Evolutionary conservation across 2,329 filamentous ascomycete species (phyloP), one percentile per base, ranked within the genome.

Genomic region (Aspergillus pseudoterreus): DNA sequence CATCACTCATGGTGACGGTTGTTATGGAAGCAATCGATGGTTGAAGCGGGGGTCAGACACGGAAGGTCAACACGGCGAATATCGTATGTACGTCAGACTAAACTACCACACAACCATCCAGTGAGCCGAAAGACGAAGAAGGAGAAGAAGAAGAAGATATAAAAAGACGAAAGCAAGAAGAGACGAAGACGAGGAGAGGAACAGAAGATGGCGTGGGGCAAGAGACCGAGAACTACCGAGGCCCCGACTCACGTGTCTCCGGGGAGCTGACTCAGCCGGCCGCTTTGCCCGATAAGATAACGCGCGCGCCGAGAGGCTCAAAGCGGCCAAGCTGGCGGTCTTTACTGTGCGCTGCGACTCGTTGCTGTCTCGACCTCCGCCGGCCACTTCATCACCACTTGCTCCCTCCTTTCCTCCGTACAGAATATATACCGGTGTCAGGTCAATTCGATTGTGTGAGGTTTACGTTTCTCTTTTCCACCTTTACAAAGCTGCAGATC

Each of bases 1-100:
- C 78, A 63, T 88, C 84, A 47, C 82, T 77, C 85, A 88, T 88
- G 61, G 58, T 74, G 63, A 41, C 48, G 63, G 44, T 45, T 42
- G 36, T 36, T 21, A 30, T 49, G 4, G 12, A 30, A 30, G 19
- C 10, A 9, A 22, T 22, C 19, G 21, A 12, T 4, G 14, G 35
- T 15, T 42, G 11, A 42, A 22, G 39, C 27, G 14, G 19, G 15
- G 11, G 45, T 15, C 6, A 43, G 49, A 38, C 36, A 6, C 21
- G 35, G 17, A 39, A 11, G 33, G 9, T 15, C 21, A n/a, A 24
- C 8, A 39, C 33, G 27, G 6, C 27, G 27, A 11, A 11, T 30
- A 24, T 11, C 43, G 12, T 14, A 15, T n/a, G 15, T 10, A 30
- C 24, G 22, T 15, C 8, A 4, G 24, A 6, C 12, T 4, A 39